phyloP scores from a whole-genome alignment of 306 rosid species.

The Cicer chorassanicum region DNA sequence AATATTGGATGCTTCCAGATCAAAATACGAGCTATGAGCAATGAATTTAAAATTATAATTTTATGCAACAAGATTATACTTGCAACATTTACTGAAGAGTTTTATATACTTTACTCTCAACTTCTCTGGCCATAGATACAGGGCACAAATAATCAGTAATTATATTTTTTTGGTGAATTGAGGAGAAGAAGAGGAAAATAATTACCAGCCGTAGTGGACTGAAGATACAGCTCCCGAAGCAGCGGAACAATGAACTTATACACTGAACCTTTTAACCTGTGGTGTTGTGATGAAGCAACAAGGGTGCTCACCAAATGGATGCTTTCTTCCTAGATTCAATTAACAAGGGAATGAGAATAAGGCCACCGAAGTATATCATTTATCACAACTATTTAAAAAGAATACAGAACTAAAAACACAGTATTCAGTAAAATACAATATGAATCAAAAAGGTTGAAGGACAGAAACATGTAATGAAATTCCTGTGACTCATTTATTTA shows the following conservation, averaged over 20 bases:
- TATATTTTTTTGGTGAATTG: slow-evolving; percentile 2
- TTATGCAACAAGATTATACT: neutral
- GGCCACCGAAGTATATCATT: neutral
- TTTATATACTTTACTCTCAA: neutral
- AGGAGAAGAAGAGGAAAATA: slow-evolving; percentile 11
- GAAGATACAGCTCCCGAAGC: slow-evolving; percentile 64
- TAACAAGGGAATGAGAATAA: slow-evolving; percentile 39
- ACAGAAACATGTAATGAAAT: neutral
- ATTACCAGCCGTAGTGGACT: slow-evolving; percentile 59
- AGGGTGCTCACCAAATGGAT: slow-evolving; percentile 51
- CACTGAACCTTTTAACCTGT: slow-evolving; percentile 60
- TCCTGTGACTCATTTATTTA: neutral
- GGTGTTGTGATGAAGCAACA: slow-evolving; percentile 67
- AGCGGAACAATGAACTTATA: slow-evolving; percentile 64
- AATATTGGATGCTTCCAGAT: neutral
- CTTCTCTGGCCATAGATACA: neutral
- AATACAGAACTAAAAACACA: neutral
- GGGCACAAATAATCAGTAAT: neutral
- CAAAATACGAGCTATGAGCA: neutral
- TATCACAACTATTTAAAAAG: neutral
- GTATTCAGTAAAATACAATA: neutral
- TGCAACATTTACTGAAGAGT: no score
- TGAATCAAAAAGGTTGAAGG: neutral
- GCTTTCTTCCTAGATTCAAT: slow-evolving; percentile 54
- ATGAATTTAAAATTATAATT: neutral